phyloP scores from a whole-genome alignment of 371 early-diverging fungal species.

The Nosema muscidifuracis region DNA sequence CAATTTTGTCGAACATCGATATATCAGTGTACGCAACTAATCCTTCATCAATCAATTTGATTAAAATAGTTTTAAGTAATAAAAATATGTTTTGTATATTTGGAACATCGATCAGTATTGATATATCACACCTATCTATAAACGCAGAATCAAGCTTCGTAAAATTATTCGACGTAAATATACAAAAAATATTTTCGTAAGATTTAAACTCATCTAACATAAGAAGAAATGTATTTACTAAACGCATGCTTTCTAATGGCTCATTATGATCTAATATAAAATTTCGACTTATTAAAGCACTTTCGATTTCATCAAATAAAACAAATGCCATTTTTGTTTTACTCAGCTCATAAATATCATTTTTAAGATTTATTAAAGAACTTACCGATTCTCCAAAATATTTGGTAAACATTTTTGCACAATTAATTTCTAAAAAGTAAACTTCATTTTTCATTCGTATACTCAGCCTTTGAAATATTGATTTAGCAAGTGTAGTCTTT shows the following conservation, averaged over 20 bases:
- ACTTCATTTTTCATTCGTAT: not conserved
- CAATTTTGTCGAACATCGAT: not conserved
- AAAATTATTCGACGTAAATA: not conserved
- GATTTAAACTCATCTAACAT: not conserved
- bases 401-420: not conserved
- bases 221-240: not conserved
- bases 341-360: not conserved
- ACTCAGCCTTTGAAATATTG: conserved; percentile 66
- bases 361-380: not conserved
- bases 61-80: not conserved
- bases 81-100: not conserved
- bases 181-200: not conserved
- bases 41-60: not conserved
- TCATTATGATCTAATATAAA: not conserved
- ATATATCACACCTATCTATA: conserved; percentile 3
- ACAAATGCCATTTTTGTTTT: not conserved
- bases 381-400: not conserved
- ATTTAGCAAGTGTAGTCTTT: conserved; percentile 77
- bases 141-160: not conserved
- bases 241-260: not conserved
- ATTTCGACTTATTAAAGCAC: not conserved
- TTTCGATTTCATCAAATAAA: not conserved
- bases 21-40: not conserved
- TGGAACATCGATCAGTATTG: not conserved
- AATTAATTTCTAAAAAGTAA: not conserved